Conservation (phyloP, 352 stramenopile species). For the Pythium plurisporium region DNA sequence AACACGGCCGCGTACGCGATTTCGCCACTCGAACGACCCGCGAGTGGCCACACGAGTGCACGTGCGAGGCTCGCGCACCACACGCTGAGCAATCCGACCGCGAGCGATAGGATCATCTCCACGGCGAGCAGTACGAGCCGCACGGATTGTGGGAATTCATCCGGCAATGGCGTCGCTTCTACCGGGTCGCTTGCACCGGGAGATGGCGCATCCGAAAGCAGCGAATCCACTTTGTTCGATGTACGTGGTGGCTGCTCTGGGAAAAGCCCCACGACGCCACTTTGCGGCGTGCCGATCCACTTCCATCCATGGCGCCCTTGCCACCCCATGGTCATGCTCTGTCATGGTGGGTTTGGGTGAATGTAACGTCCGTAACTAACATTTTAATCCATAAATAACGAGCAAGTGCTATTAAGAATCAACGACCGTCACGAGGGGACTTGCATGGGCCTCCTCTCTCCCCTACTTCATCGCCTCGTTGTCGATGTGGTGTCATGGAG, state of each 20-base stretch:
- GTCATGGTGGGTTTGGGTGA: too few relatives aligned
- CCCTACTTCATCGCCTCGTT: too few relatives aligned
- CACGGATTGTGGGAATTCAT: not conserved
- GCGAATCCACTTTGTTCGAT: not conserved
- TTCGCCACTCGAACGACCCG: not conserved
- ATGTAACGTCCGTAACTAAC: too few relatives aligned
- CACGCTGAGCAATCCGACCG: constrained; percentile 10
- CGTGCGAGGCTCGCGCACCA: constrained; percentile 16
- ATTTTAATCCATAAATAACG: too few relatives aligned
- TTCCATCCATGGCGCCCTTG: constrained; percentile 21
- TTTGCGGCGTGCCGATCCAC: constrained; percentile 18
- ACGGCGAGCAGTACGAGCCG: constrained; percentile 13
- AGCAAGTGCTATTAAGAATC: too few relatives aligned
- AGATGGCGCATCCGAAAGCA: not conserved
- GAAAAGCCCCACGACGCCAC: constrained; percentile 19
- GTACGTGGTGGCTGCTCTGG: not conserved
- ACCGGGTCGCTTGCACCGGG: too few relatives aligned
- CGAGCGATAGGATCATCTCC: constrained; percentile 17
- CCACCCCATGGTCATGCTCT: too few relatives aligned
- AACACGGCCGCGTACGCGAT: constrained; percentile 6
- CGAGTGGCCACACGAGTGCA: not conserved
- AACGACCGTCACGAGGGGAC: too few relatives aligned
- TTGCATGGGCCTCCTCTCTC: too few relatives aligned
- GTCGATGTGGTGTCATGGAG: too few relatives aligned
- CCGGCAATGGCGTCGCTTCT: not conserved